Conservation (phyloP, 1,284 basidiomycete species). For the Tylopilus orsonianus region DNA sequence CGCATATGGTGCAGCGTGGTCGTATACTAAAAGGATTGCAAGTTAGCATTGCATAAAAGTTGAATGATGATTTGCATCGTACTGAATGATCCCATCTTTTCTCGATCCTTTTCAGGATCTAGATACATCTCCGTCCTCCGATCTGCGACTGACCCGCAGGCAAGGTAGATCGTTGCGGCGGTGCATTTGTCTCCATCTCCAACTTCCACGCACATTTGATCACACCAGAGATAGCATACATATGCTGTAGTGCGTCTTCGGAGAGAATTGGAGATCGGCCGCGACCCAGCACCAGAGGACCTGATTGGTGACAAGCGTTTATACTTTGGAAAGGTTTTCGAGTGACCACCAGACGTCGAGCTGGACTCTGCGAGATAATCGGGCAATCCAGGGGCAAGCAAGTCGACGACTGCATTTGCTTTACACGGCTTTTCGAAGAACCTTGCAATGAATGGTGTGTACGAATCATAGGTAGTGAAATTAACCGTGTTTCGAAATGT, state of each 20-base stretch:
- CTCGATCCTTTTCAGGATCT: background rate
- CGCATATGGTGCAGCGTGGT: background rate
- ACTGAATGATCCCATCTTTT: background rate
- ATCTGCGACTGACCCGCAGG: background rate
- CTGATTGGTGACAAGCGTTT: background rate
- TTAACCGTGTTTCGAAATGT: constrained; percentile 3
- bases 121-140: background rate
- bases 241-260: constrained; percentile 1
- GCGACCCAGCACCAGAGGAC: background rate
- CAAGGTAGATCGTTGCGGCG: background rate
- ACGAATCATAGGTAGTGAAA: constrained; percentile 13
- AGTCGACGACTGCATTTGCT: constrained; percentile 2
- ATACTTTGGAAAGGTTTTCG: constrained; percentile 11
- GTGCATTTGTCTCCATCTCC: background rate
- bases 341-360: background rate
- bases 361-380: background rate
- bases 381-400: background rate
- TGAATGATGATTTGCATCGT: background rate
- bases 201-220: background rate
- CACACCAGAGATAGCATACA: background rate
- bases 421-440: constrained; percentile 13
- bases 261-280: background rate
- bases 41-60: background rate
- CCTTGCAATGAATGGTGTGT: constrained; percentile 7
- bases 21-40: background rate